Conservation (phyloP, 176 grass and related monocot species). For the Olyra latifolia region DNA sequence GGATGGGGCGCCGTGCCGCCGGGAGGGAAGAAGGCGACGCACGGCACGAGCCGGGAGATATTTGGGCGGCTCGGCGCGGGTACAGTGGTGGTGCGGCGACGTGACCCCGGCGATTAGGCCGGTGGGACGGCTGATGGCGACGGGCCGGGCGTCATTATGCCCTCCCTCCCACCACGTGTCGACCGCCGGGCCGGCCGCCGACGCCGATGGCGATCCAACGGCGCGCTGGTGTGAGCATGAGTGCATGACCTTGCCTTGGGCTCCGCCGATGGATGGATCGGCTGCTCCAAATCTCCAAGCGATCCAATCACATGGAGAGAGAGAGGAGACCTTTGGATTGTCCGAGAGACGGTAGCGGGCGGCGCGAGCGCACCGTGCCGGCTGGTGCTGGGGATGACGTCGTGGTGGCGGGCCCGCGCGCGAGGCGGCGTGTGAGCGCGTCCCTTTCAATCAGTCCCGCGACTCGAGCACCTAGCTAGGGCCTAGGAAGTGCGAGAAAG, state of each 20-base stretch:
- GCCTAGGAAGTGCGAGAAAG: no score
- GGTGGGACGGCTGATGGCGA: not conserved
- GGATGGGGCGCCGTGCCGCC: not conserved
- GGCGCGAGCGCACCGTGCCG: not conserved
- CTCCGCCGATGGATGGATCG: not conserved
- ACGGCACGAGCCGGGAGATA: not conserved
- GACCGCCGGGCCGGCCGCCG: not conserved
- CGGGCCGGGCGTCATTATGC: not conserved
- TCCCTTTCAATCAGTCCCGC: no score
- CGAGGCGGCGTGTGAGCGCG: no score
- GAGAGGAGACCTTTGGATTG: not conserved
- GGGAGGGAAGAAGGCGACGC: no score
- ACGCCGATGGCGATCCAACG: not conserved
- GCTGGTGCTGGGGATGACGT: no score
- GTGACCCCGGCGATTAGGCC: not conserved
- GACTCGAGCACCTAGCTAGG: no score
- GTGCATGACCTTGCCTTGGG: conserved; percentile 22
- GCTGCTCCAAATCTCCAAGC: no score
- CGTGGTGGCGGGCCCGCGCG: no score
- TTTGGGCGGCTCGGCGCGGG: not conserved
- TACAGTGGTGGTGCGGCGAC: not conserved
- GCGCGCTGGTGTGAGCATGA: no score
- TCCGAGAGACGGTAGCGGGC: not conserved
- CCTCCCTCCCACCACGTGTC: not conserved
- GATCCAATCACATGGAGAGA: no score